These are phyloP conservation scores for Arachis stenosperma DNA, from an alignment of 306 rosid genomes.

Conservation along the genomic window DNA sequence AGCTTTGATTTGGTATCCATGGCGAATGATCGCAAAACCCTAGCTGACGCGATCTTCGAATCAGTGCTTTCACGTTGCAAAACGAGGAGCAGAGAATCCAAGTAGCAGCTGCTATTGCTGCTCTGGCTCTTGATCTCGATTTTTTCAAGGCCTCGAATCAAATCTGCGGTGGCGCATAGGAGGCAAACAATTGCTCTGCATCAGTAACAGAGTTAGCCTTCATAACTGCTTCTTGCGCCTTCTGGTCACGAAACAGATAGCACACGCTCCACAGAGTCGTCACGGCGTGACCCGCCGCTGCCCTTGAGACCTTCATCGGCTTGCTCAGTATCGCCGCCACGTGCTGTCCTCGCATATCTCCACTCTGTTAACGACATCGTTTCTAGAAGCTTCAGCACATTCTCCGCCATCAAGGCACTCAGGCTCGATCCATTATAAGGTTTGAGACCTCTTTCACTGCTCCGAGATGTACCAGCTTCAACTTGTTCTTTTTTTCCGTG, in stretches of 20 bases:
- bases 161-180: constrained; percentile 68
- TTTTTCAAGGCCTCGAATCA: constrained; percentile 47
- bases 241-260: constrained; percentile 64
- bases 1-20: constrained; percentile 64
- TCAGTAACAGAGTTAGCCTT: constrained; percentile 71
- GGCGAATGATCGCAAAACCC: constrained; percentile 56
- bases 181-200: constrained; percentile 92
- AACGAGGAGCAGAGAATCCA: constrained; percentile 58
- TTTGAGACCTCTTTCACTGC: constrained; percentile 52
- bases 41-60: constrained; percentile 56
- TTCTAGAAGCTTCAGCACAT: constrained; percentile 68
- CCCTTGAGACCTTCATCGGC: constrained; percentile 65
- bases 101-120: neutral
- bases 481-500: constrained; percentile 54
- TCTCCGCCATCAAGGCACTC: constrained; percentile 55
- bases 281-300: constrained; percentile 84
- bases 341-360: constrained; percentile 61
- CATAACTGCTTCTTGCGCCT: constrained; percentile 70
- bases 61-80: constrained; percentile 56
- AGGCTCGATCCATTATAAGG: constrained; percentile 47
- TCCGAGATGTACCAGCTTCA: constrained; percentile 56
- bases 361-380: constrained; percentile 64
- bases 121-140: constrained; percentile 40
- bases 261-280: constrained; percentile 90
- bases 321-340: constrained; percentile 66